A percentile compares a stretch with the other conserved stretches of the same genome.
phyloP scores from a whole-genome alignment of 352 stramenopile species.

The Salisapilia sapeloensis region DNA sequence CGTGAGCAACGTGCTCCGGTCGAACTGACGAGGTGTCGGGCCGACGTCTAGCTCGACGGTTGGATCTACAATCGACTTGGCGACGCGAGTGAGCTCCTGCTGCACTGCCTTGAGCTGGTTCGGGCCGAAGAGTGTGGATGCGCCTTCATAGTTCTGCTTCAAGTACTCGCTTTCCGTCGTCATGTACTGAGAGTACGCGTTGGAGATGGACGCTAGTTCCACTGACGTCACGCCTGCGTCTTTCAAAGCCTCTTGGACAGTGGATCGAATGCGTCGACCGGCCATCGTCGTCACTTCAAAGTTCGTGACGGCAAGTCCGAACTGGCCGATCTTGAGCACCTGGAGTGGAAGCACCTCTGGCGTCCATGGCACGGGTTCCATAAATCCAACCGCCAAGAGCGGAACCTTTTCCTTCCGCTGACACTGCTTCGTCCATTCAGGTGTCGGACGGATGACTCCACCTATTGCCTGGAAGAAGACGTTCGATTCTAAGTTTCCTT shows the following conservation, averaged over 20 bases:
- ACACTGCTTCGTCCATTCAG: conserved; percentile 19
- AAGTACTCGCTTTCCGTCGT: conserved; percentile 46
- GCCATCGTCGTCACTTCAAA: conserved; percentile 54
- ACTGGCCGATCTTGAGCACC: conserved; percentile 27
- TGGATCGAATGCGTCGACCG: conserved; percentile 20
- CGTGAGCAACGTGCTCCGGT: conserved; percentile 12
- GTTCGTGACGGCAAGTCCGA: conserved; percentile 24
- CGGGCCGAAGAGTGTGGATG: conserved; percentile 49
- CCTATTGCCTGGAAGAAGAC: conserved; percentile 8
- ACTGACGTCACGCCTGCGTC: conserved; percentile 15
- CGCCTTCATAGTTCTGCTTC: conserved; percentile 48
- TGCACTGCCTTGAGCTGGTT: conserved; percentile 41
- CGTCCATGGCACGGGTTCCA: conserved; percentile 18
- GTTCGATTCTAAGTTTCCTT: conserved; percentile 17
- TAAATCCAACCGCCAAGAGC: conserved; percentile 16
- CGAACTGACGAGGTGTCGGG: conserved; percentile 15
- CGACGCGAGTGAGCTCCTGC: conserved; percentile 24
- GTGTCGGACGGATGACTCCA: conserved; percentile 10
- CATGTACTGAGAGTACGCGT: conserved; percentile 46
- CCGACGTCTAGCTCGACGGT: conserved; percentile 11
- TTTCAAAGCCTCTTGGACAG: conserved; percentile 9
- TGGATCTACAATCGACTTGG: conserved; percentile 9
- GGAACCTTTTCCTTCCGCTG: conserved; percentile 19
- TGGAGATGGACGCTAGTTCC: conserved; percentile 28
- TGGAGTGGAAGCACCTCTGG: conserved; percentile 35